Evolutionary conservation across 345 rosid genomes (phyloP).

Genomic region (Draba incana): DNA sequence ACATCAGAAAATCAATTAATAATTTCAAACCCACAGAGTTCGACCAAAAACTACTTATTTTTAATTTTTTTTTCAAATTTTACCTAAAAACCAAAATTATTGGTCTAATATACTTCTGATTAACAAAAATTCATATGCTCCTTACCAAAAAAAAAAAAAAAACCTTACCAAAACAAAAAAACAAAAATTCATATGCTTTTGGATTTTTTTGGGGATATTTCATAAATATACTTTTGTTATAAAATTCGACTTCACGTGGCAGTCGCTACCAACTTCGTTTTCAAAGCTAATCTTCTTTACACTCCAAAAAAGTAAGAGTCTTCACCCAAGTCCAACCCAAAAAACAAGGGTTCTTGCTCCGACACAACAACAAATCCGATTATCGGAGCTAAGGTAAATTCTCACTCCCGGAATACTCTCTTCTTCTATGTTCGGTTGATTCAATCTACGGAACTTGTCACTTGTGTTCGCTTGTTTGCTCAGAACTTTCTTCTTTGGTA

Average conservation of each 20-base stretch:
- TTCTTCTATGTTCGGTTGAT: constrained; percentile 13
- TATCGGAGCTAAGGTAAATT: constrained; percentile 22
- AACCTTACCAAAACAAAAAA: no score
- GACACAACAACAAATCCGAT: constrained; percentile 29
- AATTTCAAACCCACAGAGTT: no score
- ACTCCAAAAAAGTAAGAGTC: constrained; percentile 23
- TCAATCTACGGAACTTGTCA: background rate
- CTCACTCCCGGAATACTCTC: constrained; percentile 2
- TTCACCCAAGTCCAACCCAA: constrained; percentile 34
- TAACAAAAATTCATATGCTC: no score
- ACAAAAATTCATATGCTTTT: no score
- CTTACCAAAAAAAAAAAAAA: no score
- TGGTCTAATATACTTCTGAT: no score
- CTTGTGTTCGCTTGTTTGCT: background rate
- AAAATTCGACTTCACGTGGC: constrained; percentile 40
- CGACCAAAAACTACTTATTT: no score
- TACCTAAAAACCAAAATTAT: background rate
- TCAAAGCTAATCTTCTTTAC: background rate
- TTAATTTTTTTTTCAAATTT: no score
- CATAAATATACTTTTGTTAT: no score
- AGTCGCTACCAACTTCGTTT: constrained; percentile 30
- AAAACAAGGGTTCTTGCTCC: constrained; percentile 38
- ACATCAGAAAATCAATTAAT: no score
- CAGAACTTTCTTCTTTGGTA: background rate
- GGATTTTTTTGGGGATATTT: no score